phyloP scores from a whole-genome alignment of 352 stramenopile species.

The Peronospora tabacina region DNA sequence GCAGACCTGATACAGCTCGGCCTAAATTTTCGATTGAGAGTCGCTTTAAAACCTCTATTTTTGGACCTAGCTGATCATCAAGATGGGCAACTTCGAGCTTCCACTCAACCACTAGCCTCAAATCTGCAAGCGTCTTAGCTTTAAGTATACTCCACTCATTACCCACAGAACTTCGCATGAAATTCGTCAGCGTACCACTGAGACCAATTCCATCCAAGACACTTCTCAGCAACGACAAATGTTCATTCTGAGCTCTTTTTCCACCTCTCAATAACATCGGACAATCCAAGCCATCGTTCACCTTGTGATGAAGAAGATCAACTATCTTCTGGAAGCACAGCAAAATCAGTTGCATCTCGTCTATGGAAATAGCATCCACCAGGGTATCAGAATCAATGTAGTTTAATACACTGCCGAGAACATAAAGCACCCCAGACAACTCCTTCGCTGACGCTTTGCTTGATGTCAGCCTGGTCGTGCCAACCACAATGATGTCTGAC shows the following conservation, averaged over 20 bases:
- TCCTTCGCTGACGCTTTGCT: constrained; percentile 4
- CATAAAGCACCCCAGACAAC: constrained; percentile 25
- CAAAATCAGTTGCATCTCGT: constrained; percentile 23
- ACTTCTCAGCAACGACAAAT: constrained; percentile 34
- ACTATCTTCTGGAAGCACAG: constrained; percentile 27
- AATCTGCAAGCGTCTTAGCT: constrained; percentile 16
- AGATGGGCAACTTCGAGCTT: constrained; percentile 31
- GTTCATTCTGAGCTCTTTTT: constrained; percentile 33
- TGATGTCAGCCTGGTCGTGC: constrained; percentile 19
- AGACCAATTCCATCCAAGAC: constrained; percentile 37
- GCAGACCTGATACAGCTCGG: constrained; percentile 25
- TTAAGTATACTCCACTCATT: constrained; percentile 35
- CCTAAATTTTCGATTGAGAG: constrained; percentile 39
- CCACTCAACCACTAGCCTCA: constrained; percentile 39
- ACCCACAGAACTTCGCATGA: constrained; percentile 14
- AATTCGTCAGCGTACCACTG: constrained; percentile 24
- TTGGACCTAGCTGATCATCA: constrained; percentile 37
- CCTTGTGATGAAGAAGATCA: constrained; percentile 19
- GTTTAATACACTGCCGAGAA: constrained; percentile 32
- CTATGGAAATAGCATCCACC: constrained; percentile 5
- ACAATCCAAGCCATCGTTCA: constrained; percentile 31
- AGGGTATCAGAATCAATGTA: constrained; percentile 16
- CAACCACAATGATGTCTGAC: constrained; percentile 18
- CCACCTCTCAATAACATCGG: constrained; percentile 31
- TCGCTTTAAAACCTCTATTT: constrained; percentile 32